Conservation (phyloP, 1,139 yeast species). For the Tardiomyces digboiensis region DNA sequence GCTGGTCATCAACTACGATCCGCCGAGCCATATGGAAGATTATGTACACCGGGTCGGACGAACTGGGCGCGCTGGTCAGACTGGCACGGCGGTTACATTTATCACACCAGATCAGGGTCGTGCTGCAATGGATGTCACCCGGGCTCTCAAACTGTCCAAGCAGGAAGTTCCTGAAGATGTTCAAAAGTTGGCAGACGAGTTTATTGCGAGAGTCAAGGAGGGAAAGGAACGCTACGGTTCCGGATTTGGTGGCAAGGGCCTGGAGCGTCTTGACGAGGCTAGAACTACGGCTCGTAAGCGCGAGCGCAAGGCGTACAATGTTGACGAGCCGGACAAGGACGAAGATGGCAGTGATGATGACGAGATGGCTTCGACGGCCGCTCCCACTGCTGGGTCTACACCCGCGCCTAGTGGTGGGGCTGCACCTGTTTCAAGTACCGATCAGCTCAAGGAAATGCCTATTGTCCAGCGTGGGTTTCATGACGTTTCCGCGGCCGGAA, state of each 20-base stretch:
- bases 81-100: conserved; percentile 74
- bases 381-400: not conserved
- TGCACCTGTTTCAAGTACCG: not conserved
- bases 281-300: conserved; percentile 48
- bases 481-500: not conserved
- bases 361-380: not conserved
- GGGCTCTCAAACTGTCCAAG: conserved; percentile 52
- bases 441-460: not conserved
- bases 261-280: conserved; percentile 65
- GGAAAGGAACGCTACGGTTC: conserved; percentile 52
- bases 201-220: conserved; percentile 50
- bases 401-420: not conserved
- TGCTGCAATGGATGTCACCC: conserved; percentile 60
- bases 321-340: conserved; percentile 20
- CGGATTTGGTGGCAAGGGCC: conserved; percentile 94
- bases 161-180: conserved; percentile 46
- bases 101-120: conserved; percentile 48
- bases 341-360: not conserved
- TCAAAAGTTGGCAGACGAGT: conserved; percentile 42
- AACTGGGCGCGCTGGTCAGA: conserved; percentile 86
- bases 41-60: conserved; percentile 96
- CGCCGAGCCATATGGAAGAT: conserved; percentile 91
- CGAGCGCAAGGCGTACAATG: conserved; percentile 37
- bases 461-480: not conserved
- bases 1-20: conserved; percentile 76